A percentile compares a stretch with the other conserved stretches of the same genome.
Conservation (phyloP, 306 rosid genomes). For the Boehmeria nivea region DNA sequence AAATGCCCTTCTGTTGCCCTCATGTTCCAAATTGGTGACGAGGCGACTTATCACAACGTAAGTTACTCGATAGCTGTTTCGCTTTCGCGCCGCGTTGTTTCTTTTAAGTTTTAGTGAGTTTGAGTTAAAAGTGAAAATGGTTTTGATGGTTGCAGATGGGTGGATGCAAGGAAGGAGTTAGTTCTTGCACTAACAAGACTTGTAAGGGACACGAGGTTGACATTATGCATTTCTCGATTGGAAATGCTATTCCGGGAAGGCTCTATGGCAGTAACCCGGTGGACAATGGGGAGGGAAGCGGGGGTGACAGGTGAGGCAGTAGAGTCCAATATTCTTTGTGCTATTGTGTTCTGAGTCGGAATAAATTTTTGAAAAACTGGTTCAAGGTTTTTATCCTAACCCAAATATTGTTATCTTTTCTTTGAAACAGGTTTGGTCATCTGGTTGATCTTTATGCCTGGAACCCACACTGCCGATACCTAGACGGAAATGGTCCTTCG, state of each 20-base stretch:
- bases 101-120: not conserved
- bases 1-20: constrained; percentile 92
- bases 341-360: no score
- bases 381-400: no score
- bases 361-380: no score
- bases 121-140: constrained; percentile 7
- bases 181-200: constrained; percentile 70
- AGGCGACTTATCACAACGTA: constrained; percentile 73
- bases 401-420: constrained; percentile 16
- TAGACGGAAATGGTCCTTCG: constrained; percentile 83
- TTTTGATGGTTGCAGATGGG: constrained; percentile 69
- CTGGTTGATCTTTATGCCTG: constrained; percentile 86
- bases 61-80: constrained; percentile 23
- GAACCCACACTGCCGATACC: constrained; percentile 91
- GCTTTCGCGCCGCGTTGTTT: constrained; percentile 3
- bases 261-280: constrained; percentile 80
- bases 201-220: constrained; percentile 95
- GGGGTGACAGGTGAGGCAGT: constrained; percentile 68
- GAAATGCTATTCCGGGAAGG: constrained; percentile 88
- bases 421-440: constrained; percentile 81
- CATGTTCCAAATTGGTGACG: constrained; percentile 85
- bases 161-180: constrained; percentile 65
- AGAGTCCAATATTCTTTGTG: constrained; percentile 11
- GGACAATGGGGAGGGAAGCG: constrained; percentile 66
- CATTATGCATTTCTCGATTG: constrained; percentile 90